A percentile compares a stretch with the other conserved stretches of the same genome.
These are phyloP conservation scores for Apodospora peruviana DNA, from an alignment of 495 filamentous ascomycete species.

Conservation along the genomic window DNA sequence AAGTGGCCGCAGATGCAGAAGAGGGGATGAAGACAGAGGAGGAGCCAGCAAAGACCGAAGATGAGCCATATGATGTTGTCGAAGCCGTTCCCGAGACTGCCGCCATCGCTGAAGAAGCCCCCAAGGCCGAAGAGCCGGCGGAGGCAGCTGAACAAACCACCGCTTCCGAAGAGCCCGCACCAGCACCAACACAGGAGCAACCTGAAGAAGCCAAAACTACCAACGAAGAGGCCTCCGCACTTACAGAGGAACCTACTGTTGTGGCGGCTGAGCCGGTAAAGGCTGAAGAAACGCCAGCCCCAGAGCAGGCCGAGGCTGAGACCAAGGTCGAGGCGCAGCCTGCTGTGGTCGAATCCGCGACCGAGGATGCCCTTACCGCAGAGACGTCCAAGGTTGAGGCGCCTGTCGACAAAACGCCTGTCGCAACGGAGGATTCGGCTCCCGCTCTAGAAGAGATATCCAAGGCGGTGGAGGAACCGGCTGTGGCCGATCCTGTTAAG, in stretches of 20 bases:
- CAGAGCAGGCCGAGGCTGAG: too few species aligned
- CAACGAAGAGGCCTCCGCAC: too few species aligned
- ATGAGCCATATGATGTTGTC: not conserved
- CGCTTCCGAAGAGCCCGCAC: too few species aligned
- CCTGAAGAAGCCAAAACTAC: too few species aligned
- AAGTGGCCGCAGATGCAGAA: constrained; percentile 2
- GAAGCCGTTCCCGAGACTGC: not conserved
- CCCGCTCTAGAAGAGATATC: not conserved
- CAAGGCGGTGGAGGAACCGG: constrained; percentile 4
- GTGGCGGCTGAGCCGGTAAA: too few species aligned
- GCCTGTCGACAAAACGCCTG: too few species aligned
- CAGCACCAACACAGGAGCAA: too few species aligned
- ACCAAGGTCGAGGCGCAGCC: too few species aligned
- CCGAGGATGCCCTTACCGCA: too few species aligned
- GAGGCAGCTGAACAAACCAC: not conserved
- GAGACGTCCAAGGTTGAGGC: not conserved
- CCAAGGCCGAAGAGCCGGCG: not conserved
- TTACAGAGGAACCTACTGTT: too few species aligned
- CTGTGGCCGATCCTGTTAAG: not conserved
- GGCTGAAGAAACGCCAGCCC: too few species aligned
- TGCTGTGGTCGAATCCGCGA: too few species aligned
- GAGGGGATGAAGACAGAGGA: not conserved
- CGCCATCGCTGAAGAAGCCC: not conserved
- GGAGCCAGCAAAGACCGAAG: not conserved
- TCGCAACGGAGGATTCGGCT: not conserved